Evolutionary conservation across 2,329 filamentous ascomycete genomes (phyloP).

Genomic region (Xylaria multiplex): DNA sequence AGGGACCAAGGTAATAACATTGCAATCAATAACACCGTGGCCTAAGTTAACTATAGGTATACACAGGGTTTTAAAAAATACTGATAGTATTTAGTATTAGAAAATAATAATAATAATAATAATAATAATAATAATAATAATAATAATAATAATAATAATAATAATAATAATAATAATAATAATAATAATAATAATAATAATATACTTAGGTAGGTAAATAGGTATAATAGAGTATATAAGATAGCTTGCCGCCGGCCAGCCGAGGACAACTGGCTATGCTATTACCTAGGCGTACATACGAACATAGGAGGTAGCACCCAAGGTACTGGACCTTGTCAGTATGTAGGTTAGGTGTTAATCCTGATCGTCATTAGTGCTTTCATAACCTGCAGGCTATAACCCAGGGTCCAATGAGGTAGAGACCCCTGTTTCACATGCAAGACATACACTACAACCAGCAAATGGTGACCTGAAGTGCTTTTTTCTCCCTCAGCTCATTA

Average conservation of each 20-base stretch:
- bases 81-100: too few relatives aligned
- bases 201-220: too few relatives aligned
- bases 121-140: too few relatives aligned
- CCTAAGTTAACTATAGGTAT: not conserved
- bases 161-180: too few relatives aligned
- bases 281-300: too few relatives aligned
- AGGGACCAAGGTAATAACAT: too few relatives aligned
- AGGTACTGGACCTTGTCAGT: not conserved
- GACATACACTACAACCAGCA: slow-evolving; percentile 4
- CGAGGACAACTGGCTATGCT: not conserved
- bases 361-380: not conserved
- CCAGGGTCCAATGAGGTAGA: not conserved
- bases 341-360: not conserved
- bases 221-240: too few relatives aligned
- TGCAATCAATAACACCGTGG: not conserved
- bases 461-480: slow-evolving; percentile 16
- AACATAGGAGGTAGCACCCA: too few relatives aligned
- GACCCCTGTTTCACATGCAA: slow-evolving; percentile 33
- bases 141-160: too few relatives aligned
- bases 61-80: too few relatives aligned
- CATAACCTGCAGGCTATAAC: not conserved
- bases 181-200: too few relatives aligned
- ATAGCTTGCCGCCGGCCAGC: not conserved
- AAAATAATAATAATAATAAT: too few relatives aligned
- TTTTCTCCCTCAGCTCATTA: slow-evolving; percentile 4